phyloP scores from a whole-genome alignment of 2,329 filamentous ascomycete species.

The Trichophyton schoenleinii region DNA sequence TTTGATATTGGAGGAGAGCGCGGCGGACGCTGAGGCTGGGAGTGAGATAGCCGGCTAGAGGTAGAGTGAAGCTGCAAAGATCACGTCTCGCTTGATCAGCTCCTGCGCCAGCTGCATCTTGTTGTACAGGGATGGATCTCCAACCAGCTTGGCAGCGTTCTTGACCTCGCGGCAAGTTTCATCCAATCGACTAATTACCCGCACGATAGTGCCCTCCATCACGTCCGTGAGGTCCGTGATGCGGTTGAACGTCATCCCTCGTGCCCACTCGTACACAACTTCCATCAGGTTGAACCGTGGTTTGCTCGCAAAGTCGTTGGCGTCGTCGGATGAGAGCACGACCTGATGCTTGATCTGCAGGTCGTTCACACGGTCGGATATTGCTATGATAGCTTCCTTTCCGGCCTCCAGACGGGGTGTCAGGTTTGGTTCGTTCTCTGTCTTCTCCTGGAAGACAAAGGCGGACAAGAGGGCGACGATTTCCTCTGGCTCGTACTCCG shows the following conservation, averaged over 20 bases:
- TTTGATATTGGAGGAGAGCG: neutral
- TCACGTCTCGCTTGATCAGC: conserved; percentile 92
- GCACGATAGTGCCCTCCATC: conserved; percentile 90
- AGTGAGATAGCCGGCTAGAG: conserved; percentile 48
- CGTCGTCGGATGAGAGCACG: conserved; percentile 76
- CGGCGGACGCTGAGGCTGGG: neutral
- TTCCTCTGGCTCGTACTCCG: conserved; percentile 89
- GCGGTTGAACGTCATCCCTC: conserved; percentile 95
- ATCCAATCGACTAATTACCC: conserved; percentile 84
- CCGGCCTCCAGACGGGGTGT: conserved; percentile 72
- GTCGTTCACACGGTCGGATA: conserved; percentile 83
- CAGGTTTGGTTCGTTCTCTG: conserved; percentile 64
- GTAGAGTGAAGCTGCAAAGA: conserved; percentile 75
- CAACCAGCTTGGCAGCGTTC: conserved; percentile 89
- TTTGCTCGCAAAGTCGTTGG: conserved; percentile 77
- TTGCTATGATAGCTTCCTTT: conserved; percentile 71
- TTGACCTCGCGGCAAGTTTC: conserved; percentile 96
- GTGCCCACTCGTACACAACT: conserved; percentile 96
- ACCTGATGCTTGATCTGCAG: conserved; percentile 87
- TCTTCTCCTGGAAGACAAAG: conserved; percentile 98
- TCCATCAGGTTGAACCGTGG: conserved; percentile 90
- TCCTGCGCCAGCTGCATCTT: conserved; percentile 98
- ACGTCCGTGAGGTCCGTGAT: conserved; percentile 95
- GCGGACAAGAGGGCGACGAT: conserved; percentile 87
- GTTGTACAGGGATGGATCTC: conserved; percentile 79